These are phyloP conservation scores for Talaromyces sp. DNA, from an alignment of 2,329 filamentous ascomycete genomes.

Conservation along the genomic window DNA sequence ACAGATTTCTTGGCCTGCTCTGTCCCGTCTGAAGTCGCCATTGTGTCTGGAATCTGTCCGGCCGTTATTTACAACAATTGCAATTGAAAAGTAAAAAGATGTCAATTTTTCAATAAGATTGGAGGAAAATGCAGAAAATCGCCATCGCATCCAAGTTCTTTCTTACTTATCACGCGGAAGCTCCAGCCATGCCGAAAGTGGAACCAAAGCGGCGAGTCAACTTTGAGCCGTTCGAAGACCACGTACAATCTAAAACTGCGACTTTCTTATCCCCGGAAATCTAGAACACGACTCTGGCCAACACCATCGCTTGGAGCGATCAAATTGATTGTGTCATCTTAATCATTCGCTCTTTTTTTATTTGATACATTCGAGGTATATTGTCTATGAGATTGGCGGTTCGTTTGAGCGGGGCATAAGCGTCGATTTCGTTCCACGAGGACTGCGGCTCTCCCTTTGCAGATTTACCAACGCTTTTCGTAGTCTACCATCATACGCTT, in stretches of 20 bases:
- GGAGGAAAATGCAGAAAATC: background rate
- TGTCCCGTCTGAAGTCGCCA: slow-evolving; percentile 27
- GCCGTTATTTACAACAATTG: too few relatives aligned
- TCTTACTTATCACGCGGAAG: slow-evolving; percentile 28
- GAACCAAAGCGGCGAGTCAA: slow-evolving; percentile 15
- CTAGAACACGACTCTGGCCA: slow-evolving; percentile 1
- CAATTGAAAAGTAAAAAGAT: background rate
- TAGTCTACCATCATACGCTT: background rate
- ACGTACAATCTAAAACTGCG: slow-evolving; percentile 3
- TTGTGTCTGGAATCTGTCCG: background rate
- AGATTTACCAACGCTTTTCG: background rate
- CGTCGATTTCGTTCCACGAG: background rate
- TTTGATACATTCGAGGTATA: background rate
- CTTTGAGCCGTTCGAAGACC: slow-evolving; percentile 9
- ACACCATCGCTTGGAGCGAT: background rate
- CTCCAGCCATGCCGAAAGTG: slow-evolving; percentile 8
- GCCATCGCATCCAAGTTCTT: background rate
- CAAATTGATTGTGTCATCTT: background rate
- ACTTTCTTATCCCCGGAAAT: background rate
- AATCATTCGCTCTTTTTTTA: background rate
- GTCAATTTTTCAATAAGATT: background rate
- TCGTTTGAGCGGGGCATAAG: slow-evolving; percentile 3
- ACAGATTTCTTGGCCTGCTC: slow-evolving; percentile 41
- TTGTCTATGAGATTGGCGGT: background rate
- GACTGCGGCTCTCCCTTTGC: slow-evolving; percentile 11